These are phyloP conservation scores for Diversispora eburnea DNA, from an alignment of 192 early-diverging fungal species.

Conservation along the genomic window DNA sequence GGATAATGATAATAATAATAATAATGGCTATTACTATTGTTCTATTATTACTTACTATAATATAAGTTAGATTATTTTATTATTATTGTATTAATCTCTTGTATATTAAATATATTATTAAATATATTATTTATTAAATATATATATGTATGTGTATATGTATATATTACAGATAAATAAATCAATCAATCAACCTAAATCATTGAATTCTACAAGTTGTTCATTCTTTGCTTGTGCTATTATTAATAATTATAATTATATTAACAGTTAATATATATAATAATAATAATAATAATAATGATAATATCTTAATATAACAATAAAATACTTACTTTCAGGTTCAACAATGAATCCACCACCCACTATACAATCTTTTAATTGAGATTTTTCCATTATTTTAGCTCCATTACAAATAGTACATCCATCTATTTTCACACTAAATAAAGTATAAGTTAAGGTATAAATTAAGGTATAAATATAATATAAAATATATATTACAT, in stretches of 20 bases:
- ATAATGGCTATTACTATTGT: too few relatives aligned
- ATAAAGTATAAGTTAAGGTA: background rate
- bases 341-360: conserved; percentile 62
- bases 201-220: conserved; percentile 17
- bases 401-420: conserved; percentile 82
- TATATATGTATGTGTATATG: too few relatives aligned
- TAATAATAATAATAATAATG: background rate
- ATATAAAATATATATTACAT: conserved; percentile 12
- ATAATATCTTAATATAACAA: background rate
- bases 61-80: too few relatives aligned
- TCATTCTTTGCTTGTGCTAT: conserved; percentile 24
- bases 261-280: background rate
- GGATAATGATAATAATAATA: too few relatives aligned
- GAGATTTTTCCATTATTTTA: conserved; percentile 68
- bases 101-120: too few relatives aligned
- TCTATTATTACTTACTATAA: too few relatives aligned
- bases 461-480: conserved; percentile 9
- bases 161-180: background rate
- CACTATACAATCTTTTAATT: conserved; percentile 89
- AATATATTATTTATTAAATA: too few relatives aligned
- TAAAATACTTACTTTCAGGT: conserved; percentile 44
- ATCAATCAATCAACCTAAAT: background rate
- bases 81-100: too few relatives aligned
- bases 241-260: background rate
- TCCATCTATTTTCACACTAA: conserved; percentile 80